These are phyloP conservation scores for Telopea speciosissima DNA, from an alignment of 177 flowering plant genomes.

Conservation along the genomic window DNA sequence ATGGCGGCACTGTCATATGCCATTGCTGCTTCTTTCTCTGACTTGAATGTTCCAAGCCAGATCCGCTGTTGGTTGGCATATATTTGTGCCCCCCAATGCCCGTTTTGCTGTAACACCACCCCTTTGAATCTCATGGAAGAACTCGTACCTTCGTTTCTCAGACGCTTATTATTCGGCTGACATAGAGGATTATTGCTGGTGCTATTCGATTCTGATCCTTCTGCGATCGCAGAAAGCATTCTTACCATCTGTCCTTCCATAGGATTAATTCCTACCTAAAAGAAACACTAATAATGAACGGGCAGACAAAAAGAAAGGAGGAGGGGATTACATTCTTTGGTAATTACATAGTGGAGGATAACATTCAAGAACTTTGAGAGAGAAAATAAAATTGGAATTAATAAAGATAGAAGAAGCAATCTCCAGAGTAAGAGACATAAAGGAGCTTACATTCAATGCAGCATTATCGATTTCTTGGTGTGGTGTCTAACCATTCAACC, in stretches of 20 bases:
- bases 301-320: too few relatives aligned
- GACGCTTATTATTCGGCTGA: slow-evolving; percentile 26
- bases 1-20: slow-evolving; percentile 58
- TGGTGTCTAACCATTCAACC: too few relatives aligned
- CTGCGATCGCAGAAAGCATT: slow-evolving; percentile 31
- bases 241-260: slow-evolving; percentile 27
- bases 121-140: slow-evolving; percentile 44
- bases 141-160: slow-evolving; percentile 10
- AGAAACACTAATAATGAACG: too few relatives aligned
- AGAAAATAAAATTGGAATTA: too few relatives aligned
- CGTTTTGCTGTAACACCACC: slow-evolving; percentile 61
- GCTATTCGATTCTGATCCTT: slow-evolving; percentile 31
- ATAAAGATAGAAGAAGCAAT: too few relatives aligned
- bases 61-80: slow-evolving; percentile 57
- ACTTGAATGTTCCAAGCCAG: slow-evolving; percentile 66
- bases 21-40: slow-evolving; percentile 59
- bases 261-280: slow-evolving; percentile 9
- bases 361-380: too few relatives aligned
- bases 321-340: too few relatives aligned
- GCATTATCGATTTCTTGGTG: too few relatives aligned
- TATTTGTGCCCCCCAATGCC: slow-evolving; percentile 74
- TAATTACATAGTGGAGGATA: too few relatives aligned
- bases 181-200: slow-evolving; percentile 4
- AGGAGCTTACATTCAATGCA: slow-evolving; percentile 3
- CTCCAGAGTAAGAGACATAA: too few relatives aligned